Conservation (phyloP, 2,329 filamentous ascomycete genomes). For the Pestalotiopsis sp. region DNA sequence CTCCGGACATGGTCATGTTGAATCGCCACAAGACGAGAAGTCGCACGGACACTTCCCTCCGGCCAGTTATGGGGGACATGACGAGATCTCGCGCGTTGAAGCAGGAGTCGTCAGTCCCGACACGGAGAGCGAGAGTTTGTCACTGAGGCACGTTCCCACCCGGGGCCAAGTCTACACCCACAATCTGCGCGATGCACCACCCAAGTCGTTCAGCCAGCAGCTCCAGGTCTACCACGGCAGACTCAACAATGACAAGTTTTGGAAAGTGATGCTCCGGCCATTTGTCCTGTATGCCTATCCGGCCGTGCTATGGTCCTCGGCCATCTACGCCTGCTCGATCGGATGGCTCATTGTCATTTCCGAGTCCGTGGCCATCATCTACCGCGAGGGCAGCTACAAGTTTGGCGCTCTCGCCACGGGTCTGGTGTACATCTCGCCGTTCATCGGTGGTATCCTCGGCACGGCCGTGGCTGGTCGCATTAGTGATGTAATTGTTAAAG, state of each 20-base stretch:
- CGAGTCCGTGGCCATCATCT: slow-evolving; percentile 82
- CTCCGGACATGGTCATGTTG: neutral
- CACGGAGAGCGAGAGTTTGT: slow-evolving; percentile 46
- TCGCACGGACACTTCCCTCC: neutral
- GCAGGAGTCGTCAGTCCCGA: slow-evolving; percentile 32
- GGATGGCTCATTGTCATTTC: slow-evolving; percentile 97
- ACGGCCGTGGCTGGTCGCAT: slow-evolving; percentile 88
- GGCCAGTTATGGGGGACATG: slow-evolving; percentile 18
- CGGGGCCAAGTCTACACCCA: slow-evolving; percentile 66
- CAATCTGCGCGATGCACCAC: slow-evolving; percentile 66
- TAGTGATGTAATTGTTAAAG: slow-evolving; percentile 81
- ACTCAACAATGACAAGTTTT: slow-evolving; percentile 77
- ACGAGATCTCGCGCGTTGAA: slow-evolving; percentile 4
- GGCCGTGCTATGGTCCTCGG: slow-evolving; percentile 83
- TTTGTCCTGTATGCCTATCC: slow-evolving; percentile 89
- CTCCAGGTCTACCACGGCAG: slow-evolving; percentile 79
- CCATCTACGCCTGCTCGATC: slow-evolving; percentile 84
- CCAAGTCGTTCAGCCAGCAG: slow-evolving; percentile 73
- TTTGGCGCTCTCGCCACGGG: slow-evolving; percentile 83
- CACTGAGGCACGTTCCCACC: slow-evolving; percentile 35
- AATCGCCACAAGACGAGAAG: neutral
- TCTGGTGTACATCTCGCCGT: slow-evolving; percentile 87
- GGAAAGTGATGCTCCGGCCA: slow-evolving; percentile 75
- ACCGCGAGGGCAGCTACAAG: slow-evolving; percentile 72
- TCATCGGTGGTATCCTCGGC: slow-evolving; percentile 86